Base-by-base conservation (phyloP, 176 grass and related monocot genomes). In the Cenchrus americanus region DNA sequence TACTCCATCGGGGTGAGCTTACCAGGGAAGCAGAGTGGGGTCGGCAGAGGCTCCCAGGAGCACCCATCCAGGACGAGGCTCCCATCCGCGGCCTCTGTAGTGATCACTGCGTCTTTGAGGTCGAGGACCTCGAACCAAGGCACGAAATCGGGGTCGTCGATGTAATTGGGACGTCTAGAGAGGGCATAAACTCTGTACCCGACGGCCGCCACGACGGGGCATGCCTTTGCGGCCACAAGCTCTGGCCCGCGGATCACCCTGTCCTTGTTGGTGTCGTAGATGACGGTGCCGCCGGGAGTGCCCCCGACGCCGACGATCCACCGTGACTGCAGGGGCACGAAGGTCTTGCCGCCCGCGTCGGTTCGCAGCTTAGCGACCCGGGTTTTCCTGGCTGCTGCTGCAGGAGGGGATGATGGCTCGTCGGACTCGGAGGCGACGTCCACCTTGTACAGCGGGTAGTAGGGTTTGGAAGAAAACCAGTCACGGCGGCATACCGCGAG, bases 241-340 rank as follows among this genome's bases (percentile, higher is more conserved):
- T 44, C 14, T 5, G 75, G 75, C 75, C 75, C 75, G 37, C 13
- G 55, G 58, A 78, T 78, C 40, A 47, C 41, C 58, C 7, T 27
- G 54, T 17, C 3, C 12, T 1, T 78, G 11, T 0, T 48, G n/a
- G 57, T 62, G 75, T 78, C 57, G 1, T 44, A 76, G 52, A 76
- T 59, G 34, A 76, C 11, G 54, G 32, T 42, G 74, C 6, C 27
- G 34, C 74, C 53, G 0, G 74, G 57, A 11, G 5, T 14, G 40
- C 75, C 58, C 0, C 75, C 57, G 41, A 78, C 58, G 75, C 40
- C 75, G 75, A 62, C 75, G 37, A 78, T 78, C 75, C 75, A 78
- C 57, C 57, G n/a, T 26, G 57, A 78, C 57, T 24, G 58, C n/a
- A 78, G 1, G 8, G 57, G 17, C 57, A 62, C 58, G 58, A 78